phyloP scores from a whole-genome alignment of 148 eudicot species.

The Vaccinium darrowii region DNA sequence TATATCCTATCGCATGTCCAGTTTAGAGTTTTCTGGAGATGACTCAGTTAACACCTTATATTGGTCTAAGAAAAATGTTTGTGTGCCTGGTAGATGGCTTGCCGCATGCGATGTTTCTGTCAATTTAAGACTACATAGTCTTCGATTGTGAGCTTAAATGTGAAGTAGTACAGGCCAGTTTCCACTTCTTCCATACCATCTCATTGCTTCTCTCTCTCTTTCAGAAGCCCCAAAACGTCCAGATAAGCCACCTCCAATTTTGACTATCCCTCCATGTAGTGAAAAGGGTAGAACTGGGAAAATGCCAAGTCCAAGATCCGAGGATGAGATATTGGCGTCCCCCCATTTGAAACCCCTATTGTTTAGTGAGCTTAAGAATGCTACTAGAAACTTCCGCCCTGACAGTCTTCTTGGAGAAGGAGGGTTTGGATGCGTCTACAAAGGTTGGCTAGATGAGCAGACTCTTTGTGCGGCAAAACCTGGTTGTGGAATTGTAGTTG shows the following conservation, averaged over 20 bases:
- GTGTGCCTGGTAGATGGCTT: not conserved
- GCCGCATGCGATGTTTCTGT: not conserved
- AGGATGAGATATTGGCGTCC: constrained; percentile 38
- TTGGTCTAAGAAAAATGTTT: not conserved
- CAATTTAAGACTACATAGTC: not conserved
- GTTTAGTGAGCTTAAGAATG: constrained; percentile 30
- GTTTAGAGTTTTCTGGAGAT: not conserved
- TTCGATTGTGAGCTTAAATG: not conserved
- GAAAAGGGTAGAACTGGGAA: constrained; percentile 11
- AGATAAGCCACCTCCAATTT: constrained; percentile 17
- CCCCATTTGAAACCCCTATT: constrained; percentile 36
- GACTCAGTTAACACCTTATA: not conserved
- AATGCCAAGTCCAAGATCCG: constrained; percentile 34
- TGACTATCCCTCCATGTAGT: not conserved
- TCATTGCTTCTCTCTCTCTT: not conserved
- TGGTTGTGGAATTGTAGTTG: constrained; percentile 38
- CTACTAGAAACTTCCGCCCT: constrained; percentile 35
- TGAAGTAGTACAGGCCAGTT: not conserved
- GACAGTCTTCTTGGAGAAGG: constrained; percentile 47
- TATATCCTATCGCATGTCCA: not conserved
- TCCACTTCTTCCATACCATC: not conserved
- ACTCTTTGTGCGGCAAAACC: constrained; percentile 31
- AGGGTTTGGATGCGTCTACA: constrained; percentile 45
- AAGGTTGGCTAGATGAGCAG: constrained; percentile 48
- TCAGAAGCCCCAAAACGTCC: constrained; percentile 16